Base-by-base conservation (phyloP, 805 yeast species). In the Metschnikowia amazonensis region DNA sequence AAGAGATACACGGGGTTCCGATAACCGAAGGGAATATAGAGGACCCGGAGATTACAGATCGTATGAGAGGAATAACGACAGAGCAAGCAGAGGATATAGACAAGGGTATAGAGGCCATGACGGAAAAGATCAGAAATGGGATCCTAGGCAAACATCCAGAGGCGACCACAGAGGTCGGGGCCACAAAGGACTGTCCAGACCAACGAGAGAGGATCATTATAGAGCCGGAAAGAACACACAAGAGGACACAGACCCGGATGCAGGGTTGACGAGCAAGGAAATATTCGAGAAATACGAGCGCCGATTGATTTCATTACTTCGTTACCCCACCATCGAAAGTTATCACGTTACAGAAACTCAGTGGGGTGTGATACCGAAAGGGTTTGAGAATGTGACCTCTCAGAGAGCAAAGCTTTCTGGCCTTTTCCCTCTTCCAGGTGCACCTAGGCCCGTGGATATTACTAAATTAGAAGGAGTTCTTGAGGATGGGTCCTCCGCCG, bases 381-480 rank as follows among this genome's bases (percentile, higher is more conserved):
- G 88, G 0, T 84, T 84, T 59, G 94, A 86, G 57, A 76, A 77
- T 5, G 81, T 85, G 1, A 76, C 86, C 1, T 85, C 94, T 0
- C 86, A 82, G 49, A 71, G 84, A 48, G 95, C 94, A 5, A 89
- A 88, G 56, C 66, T 85, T 14, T 77, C 88, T 1, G 96, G 96
- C 0, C 62, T 86, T 2, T 89, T 88, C 56, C 88, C 90, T 2
- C 68, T 78, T 14, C 92, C 94, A 1, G 53, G 55, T 8, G 38
- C 55, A 2, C 81, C 81, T 0, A 56, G 74, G 49, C 74, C 74
- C 7, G 72, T 70, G 42, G 62, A 70, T 32, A 62, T 69, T 18
- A 67, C 74, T 4, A 75, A 70, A 46, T 55, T 69, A 29, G 73
- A 66, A 41, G 69, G 76, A 4, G 64, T 64, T 10, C 58, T 65